Percentiles rank a stretch among this genome's conserved stretches.
Conservation (phyloP, 768 basidiomycete genomes). For the Rubroboletus satanas region DNA sequence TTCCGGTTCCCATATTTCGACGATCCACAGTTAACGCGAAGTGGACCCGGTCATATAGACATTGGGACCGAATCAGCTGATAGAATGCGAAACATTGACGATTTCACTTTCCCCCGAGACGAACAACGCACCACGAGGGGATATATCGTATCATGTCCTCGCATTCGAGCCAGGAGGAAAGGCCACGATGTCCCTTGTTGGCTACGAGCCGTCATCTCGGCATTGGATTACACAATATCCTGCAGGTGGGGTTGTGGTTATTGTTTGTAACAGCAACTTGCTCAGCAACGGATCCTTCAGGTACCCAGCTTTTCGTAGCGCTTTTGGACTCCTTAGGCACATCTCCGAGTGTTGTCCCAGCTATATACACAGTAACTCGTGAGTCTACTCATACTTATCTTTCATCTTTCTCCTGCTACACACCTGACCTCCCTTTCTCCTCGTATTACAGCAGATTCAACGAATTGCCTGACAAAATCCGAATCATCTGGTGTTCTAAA, state of each 20-base stretch:
- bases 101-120: constrained; percentile 1
- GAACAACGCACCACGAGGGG: constrained; percentile 2
- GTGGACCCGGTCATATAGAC: not conserved
- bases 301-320: constrained; percentile 39
- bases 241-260: constrained; percentile 32
- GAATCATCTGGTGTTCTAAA: constrained; percentile 26
- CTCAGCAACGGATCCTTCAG: constrained; percentile 25
- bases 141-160: constrained; percentile 39
- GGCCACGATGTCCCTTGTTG: constrained; percentile 35
- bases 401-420: not conserved
- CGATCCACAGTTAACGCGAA: not conserved
- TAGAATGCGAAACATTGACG: constrained; percentile 16
- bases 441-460: constrained; percentile 25
- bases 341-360: constrained; percentile 38
- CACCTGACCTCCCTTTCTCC: not conserved
- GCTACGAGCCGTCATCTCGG: constrained; percentile 30
- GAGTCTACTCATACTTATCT: constrained; percentile 5
- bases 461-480: constrained; percentile 21
- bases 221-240: constrained; percentile 39
- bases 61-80: not conserved
- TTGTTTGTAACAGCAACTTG: not conserved
- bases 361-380: constrained; percentile 37
- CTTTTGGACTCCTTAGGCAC: constrained; percentile 43
- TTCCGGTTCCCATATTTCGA: not conserved
- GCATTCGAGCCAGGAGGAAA: constrained; percentile 37